Evolutionary conservation across 106 monocot species (phyloP).

Genomic region (Apostasia shenzhenica): DNA sequence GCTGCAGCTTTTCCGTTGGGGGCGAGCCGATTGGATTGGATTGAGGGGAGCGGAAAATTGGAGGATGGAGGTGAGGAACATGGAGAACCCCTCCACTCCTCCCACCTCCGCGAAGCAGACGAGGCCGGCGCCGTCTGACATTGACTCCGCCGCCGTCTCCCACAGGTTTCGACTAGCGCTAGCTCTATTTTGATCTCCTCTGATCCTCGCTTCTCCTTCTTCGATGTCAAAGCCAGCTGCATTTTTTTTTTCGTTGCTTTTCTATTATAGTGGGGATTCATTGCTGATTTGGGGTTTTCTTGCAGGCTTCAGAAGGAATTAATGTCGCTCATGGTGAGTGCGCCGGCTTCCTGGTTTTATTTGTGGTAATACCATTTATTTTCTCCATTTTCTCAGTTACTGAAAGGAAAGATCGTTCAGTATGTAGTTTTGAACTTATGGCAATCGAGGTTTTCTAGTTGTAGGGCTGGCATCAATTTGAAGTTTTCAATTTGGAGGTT

Average conservation of each 20-base stretch:
- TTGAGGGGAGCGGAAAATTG: not conserved
- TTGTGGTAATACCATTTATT: too few species aligned
- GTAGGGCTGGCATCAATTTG: not conserved
- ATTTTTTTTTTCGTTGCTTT: not conserved
- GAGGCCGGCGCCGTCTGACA: slow-evolving; percentile 26
- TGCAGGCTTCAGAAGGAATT: slow-evolving; percentile 68
- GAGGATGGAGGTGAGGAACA: slow-evolving; percentile 35
- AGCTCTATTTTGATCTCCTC: not conserved
- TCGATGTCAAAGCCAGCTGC: not conserved
- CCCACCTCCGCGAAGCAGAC: slow-evolving; percentile 27
- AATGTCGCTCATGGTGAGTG: slow-evolving; percentile 53
- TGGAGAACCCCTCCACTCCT: slow-evolving; percentile 21
- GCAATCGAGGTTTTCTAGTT: not conserved
- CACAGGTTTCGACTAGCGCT: slow-evolving; percentile 24
- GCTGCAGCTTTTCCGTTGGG: too few species aligned
- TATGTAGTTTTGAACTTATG: not conserved
- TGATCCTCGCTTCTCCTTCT: not conserved
- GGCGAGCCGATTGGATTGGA: too few species aligned
- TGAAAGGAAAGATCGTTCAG: not conserved
- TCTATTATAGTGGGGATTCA: not conserved
- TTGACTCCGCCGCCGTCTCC: slow-evolving; percentile 50
- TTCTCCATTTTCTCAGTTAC: not conserved
- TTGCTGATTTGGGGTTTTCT: not conserved
- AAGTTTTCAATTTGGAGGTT: too few species aligned
- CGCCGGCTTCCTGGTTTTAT: not conserved